Evolutionary conservation across 2,329 filamentous ascomycete species (phyloP), one percentile per base, ranked within the genome.

Genomic region (Coniochaeta sp.): DNA sequence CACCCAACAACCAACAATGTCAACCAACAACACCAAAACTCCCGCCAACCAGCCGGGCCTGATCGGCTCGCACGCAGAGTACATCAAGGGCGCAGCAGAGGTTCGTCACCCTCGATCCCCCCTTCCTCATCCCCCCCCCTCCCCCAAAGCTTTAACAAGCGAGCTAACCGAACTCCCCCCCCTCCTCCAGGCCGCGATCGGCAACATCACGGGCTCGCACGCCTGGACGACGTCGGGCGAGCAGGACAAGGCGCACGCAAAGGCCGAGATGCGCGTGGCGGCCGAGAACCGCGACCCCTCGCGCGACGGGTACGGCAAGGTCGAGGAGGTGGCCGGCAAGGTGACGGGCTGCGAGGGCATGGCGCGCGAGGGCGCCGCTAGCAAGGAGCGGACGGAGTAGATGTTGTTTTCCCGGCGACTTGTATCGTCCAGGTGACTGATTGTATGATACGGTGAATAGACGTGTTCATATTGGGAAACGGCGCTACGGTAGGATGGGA

Each of bases 341-440:
- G 72, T 81, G 0, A 80, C 84, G 0, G 87, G 88, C 0, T 90
- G 88, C 64, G 84, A 88, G 71, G 88, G 88, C 0, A 90, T 90
- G 88, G 75, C 82, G 71, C 78, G 80, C 59, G 86, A 89, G 71
- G 86, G 86, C 0, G 77, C 74, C 16, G 78, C 75, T 19, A 86
- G 82, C 67, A 73, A 71, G 59, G 73, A 71, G 62, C 69, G 73
- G 52, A 47, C 28, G 52, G 55, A 55, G 55, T 57, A 28, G 22
- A 30, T 6, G 38, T 4, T 26, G 7, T 26, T 26, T 10, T 26
- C 6, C 7, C 17, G 40, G 17, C 5, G 24, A 17, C 24, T n/a
- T n/a, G 50, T 5, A 12, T 10, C 6, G 50, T 22, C 12, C 17
- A 10, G 50, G 50, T 32, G 3, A 10, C 4, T 55, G 52, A 10